Percentiles rank a stretch among this genome's conserved stretches.
These are phyloP conservation scores for Curvularia lunata DNA, from an alignment of 2,329 filamentous ascomycete genomes.

Conservation along the genomic window DNA sequence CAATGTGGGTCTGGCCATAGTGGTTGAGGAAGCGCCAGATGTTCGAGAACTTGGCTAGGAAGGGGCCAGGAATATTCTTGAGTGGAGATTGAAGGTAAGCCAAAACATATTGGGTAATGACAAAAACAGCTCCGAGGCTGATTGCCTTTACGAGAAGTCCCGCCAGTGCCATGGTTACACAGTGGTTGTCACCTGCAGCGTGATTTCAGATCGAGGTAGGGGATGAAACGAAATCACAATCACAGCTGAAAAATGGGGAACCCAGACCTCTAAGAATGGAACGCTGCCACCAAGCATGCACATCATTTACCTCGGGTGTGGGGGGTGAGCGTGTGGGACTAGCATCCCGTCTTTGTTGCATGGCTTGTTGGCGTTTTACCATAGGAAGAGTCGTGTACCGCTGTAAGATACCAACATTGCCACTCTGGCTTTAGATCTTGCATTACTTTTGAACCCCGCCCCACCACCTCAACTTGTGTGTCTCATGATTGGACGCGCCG, in stretches of 20 bases:
- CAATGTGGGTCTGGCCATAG: slow-evolving; percentile 39
- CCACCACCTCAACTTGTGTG: neutral
- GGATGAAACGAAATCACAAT: slow-evolving; percentile 1
- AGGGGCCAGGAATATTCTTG: slow-evolving; percentile 42
- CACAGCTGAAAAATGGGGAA: neutral
- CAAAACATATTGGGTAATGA: slow-evolving; percentile 28
- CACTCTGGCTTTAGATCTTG: neutral
- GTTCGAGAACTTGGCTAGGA: slow-evolving; percentile 43
- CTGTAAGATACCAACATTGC: neutral
- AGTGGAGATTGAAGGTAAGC: slow-evolving; percentile 39
- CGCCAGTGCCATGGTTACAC: slow-evolving; percentile 20
- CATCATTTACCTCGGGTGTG: neutral
- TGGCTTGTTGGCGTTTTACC: neutral
- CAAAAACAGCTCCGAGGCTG: slow-evolving; percentile 21
- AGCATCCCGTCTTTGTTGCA: neutral
- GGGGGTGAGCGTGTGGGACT: neutral
- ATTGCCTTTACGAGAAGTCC: slow-evolving; percentile 23
- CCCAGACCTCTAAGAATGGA: neutral
- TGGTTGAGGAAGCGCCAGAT: slow-evolving; percentile 41
- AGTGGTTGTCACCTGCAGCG: slow-evolving; percentile 10
- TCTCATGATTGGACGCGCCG: slow-evolving; percentile 2
- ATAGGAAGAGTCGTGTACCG: neutral
- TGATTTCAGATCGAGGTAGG: slow-evolving; percentile 1
- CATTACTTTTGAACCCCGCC: slow-evolving; percentile 1
- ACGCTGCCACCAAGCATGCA: neutral